Percentiles rank a stretch among this genome's conserved stretches.
phyloP scores from a whole-genome alignment of 73 alveolate species.

The Paramecium octaurelia region DNA sequence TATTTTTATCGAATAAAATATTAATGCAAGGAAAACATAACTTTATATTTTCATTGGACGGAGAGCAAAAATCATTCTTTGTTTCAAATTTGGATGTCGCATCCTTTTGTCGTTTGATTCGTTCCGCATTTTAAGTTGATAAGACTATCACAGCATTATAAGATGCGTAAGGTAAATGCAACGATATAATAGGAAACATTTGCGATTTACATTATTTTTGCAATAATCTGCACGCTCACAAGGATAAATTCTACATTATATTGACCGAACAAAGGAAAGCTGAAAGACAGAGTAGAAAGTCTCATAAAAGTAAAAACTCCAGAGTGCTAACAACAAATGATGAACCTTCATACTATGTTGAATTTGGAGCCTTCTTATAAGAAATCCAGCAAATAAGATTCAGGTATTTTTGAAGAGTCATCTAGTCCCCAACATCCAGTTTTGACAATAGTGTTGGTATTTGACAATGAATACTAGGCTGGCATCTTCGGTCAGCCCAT shows the following conservation, averaged over 20 bases:
- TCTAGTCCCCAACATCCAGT: not conserved
- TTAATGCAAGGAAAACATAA: not conserved
- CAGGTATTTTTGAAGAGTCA: not conserved
- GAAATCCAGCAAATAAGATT: not conserved
- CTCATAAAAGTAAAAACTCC: not conserved
- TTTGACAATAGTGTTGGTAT: not conserved
- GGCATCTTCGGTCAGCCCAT: not conserved
- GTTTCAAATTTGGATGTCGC: not conserved
- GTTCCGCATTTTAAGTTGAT: conserved; percentile 15
- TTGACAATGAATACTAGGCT: conserved; percentile 26
- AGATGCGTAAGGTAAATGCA: conserved; percentile 34
- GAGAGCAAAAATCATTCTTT: conserved; percentile 11
- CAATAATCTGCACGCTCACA: not conserved
- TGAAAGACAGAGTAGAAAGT: not conserved
- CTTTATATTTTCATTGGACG: conserved; percentile 34
- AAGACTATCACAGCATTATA: not conserved
- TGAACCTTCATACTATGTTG: conserved; percentile 23
- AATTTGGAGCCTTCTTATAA: not conserved
- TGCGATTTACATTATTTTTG: conserved; percentile 34
- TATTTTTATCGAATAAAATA: not conserved
- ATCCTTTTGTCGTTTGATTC: not conserved
- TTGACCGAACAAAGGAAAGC: not conserved
- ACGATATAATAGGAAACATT: not conserved
- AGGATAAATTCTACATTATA: not conserved
- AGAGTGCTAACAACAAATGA: not conserved